phyloP scores from a whole-genome alignment of 129 eudicot species.

The Flaveria bidentis region DNA sequence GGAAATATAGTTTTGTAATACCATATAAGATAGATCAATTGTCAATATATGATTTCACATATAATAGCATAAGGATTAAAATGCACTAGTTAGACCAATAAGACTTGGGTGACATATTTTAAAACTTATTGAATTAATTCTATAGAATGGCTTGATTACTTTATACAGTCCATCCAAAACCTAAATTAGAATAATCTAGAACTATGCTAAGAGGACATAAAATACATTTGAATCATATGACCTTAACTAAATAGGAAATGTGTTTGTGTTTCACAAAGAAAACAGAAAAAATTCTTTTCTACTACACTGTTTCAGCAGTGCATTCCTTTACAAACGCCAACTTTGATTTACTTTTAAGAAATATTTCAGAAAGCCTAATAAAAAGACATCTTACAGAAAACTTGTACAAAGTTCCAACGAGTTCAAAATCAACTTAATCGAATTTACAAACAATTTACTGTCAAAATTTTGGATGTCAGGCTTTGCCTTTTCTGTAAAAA shows the following conservation, averaged over 20 bases:
- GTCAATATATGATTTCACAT: not conserved
- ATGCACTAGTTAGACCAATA: constrained; percentile 11
- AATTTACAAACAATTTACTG: constrained; percentile 1
- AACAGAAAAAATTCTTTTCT: not conserved
- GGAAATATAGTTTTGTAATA: not conserved
- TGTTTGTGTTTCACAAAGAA: not conserved
- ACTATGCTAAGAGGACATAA: not conserved
- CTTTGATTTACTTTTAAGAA: not conserved
- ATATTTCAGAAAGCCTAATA: not conserved
- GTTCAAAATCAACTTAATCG: not conserved
- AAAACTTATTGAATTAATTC: not conserved
- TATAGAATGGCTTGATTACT: not conserved
- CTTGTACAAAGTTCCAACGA: not conserved
- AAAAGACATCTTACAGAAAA: not conserved
- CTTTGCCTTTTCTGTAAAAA: not conserved
- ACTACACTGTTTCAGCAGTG: constrained; percentile 11
- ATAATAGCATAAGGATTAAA: not conserved
- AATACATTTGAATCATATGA: not conserved
- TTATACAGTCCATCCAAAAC: not conserved
- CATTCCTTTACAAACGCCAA: constrained; percentile 13
- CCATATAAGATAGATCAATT: not conserved
- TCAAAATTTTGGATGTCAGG: not conserved
- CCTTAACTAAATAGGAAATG: not conserved
- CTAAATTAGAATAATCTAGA: constrained; percentile 5
- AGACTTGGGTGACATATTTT: not conserved